Evolutionary conservation across 83 land plant genomes (phyloP), one percentile per base, ranked within the genome.

Genomic region (Larix sibirica): DNA sequence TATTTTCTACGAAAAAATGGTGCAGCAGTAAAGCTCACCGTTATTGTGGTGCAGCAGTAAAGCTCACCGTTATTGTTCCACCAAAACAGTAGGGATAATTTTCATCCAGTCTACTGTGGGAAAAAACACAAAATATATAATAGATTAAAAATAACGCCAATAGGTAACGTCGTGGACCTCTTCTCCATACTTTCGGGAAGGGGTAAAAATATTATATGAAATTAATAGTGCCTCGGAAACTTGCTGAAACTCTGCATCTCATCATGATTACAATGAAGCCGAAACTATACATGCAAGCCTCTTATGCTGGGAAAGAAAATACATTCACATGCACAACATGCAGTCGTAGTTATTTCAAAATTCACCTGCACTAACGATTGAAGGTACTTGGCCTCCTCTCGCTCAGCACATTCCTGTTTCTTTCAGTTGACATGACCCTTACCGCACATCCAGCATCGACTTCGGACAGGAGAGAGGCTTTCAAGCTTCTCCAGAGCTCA

Each of bases 401-500:
- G 66, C 21, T 74, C 70, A 60, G 79, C 1, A 23, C 63, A 28
- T 79, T 80, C 85, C 81, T 6, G 13, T 83, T 80, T 4, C 62
- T 83, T 23, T 86, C 85, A 80, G 56, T 86, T 21, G 58, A 36
- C 26, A 64, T 80, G 4, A 83, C 73, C 58, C 73, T 86, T 33
- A 86, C 36, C 28, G 74, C 59, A 59, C 85, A 18, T 28, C 86
- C 91, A 54, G 68, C 21, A 78, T 90, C 88, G 14, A 79, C 61
- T 65, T 88, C 94, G 24, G 81, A 62, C 47, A 79, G 85, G 12
- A 92, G 85, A 6, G 87, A 80, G 9, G 85, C 74, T 62, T 92
- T 90, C 71, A 94, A 65, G 84, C 92, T 89, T 80, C 87, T 86
- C 80, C 94, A 82, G 24, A 90, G 93, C 42, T 91, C 96, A 16